Percentiles rank a stretch among this genome's conserved stretches.
phyloP scores from a whole-genome alignment of 1,284 basidiomycete species.

The Apiotrichum montevideense region DNA sequence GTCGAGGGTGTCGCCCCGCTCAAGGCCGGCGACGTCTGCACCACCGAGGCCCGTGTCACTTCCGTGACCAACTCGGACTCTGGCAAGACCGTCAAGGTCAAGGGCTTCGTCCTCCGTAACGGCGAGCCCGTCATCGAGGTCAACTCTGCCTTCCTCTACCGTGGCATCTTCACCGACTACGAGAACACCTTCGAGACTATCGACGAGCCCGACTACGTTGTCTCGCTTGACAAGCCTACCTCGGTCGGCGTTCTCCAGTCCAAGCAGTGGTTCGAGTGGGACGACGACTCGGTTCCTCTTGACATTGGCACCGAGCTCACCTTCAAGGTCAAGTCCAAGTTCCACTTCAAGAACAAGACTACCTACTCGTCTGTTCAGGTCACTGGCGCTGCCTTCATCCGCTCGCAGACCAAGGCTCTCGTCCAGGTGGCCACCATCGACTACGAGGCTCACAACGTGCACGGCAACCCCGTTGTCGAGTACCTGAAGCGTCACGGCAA shows the following conservation, averaged over 20 bases:
- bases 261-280: constrained; percentile 98
- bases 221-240: constrained; percentile 69
- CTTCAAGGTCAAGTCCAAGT: constrained; percentile 80
- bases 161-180: constrained; percentile 87
- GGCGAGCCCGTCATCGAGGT: constrained; percentile 84
- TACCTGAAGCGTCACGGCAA: constrained; percentile 88
- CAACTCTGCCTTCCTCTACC: constrained; percentile 91
- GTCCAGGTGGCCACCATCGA: constrained; percentile 83
- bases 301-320: constrained; percentile 74
- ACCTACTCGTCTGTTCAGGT: constrained; percentile 78
- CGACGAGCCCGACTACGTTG: constrained; percentile 80
- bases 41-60: constrained; percentile 77
- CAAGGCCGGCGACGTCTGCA: constrained; percentile 81
- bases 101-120: constrained; percentile 72
- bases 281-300: constrained; percentile 71
- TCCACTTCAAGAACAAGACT: constrained; percentile 85
- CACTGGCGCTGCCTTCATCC: constrained; percentile 74
- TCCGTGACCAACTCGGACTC: constrained; percentile 87
- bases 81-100: constrained; percentile 90
- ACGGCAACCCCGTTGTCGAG: constrained; percentile 88
- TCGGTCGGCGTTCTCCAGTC: constrained; percentile 84
- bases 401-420: constrained; percentile 75
- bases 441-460: constrained; percentile 76
- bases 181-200: constrained; percentile 91
- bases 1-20: constrained; percentile 71